Base-by-base conservation (phyloP, 169 alveolate genomes). In the Eimeria maxima region DNA sequence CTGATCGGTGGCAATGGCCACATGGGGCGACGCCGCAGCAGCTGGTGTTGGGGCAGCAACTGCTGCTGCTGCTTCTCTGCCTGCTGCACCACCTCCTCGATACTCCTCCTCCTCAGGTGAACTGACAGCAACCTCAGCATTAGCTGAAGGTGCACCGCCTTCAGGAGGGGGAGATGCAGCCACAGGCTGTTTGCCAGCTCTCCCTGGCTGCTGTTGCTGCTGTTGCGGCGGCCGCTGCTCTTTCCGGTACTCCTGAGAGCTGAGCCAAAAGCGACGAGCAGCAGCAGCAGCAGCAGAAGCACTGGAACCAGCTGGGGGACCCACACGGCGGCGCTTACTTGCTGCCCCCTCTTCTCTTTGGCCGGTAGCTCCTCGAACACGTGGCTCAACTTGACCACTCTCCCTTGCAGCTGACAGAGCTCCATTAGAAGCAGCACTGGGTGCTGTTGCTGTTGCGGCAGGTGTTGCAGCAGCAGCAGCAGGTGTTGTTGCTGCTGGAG, bases 191-290 rank as follows among this genome's bases (percentile, higher is more conserved):
- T 38, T 65, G 74, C 74, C 74, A 65, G 38, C 55, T 33, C 86
- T 29, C n/a, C 57, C 24, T 44, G 65, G 44, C 27, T 13, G 83
- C 29, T 42, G 83, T 14, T 73, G 24, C 24, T 29, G 42, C 45
- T n/a, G 42, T 20, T 69, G 80, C 45, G 24, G 80, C 83, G 11
- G 83, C 55, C 38, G 91, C 91, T 83, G 69, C 76, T 83, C 74
- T 74, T 83, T 60, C 76, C 42, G 45, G 74, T 83, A 74, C 91
- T 83, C 76, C 91, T 83, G 91, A 53, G 91, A 47, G 50, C 91
- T 83, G 16, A 83, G 91, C 91, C 91, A 83, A 47, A 83, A 83
- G 74, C 91, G 91, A 29, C 91, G 91, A 18, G 91, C 91, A 83
- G 91, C 91, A 83, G 91, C 91, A 53, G 91, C 91, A 60, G 69